Base-by-base conservation (phyloP, 169 alveolate species). In the Plasmodium chabaudi region DNA sequence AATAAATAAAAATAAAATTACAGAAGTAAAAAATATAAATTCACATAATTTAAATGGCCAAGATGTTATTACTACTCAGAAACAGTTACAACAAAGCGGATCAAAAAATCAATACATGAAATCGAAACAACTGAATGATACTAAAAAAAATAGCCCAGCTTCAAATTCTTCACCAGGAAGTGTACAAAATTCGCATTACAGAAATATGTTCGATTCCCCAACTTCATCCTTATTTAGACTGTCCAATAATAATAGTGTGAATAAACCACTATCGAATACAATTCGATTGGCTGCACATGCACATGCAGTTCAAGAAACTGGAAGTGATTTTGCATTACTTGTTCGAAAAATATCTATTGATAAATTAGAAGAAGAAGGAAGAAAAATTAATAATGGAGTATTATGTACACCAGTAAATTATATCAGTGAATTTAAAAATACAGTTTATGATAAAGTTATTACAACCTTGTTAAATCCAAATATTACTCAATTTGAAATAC, bases 271-370 rank as follows among this genome's bases (percentile, higher is more conserved):
- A 34, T 94, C 93, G 9, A 86, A 94, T 34, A 93, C 92, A 70
- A 94, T 94, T 13, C 49, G 95, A 72, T 88, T 94, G 19, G 88
- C 96, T 25, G 93, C 96, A 47, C 96, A 94, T 64, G 96, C 96
- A 7, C 96, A 94, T 69, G 96, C 96, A 0, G 96, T 94, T 21
- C 95, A 92, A 64, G 96, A 92, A 23, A 59, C 91, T n/a, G 95
- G 91, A n/a, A 93, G 94, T 44, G 97, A 95, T 56, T 95, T 95
- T 77, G 94, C 97, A 6, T 55, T 93, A 51, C 87, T 95, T 17
- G 97, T 95, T 23, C 84, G 97, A 53, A 95, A 94, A 64, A 94
- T 96, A 44, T 96, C 98, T 9, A 96, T 96, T n/a, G 98, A 96
- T 72, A 94, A 93, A 63, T 89, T 96, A 17, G 97, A 95, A 65